phyloP scores from a whole-genome alignment of 208 protist genomes.

The Tetramitus jugosus region DNA sequence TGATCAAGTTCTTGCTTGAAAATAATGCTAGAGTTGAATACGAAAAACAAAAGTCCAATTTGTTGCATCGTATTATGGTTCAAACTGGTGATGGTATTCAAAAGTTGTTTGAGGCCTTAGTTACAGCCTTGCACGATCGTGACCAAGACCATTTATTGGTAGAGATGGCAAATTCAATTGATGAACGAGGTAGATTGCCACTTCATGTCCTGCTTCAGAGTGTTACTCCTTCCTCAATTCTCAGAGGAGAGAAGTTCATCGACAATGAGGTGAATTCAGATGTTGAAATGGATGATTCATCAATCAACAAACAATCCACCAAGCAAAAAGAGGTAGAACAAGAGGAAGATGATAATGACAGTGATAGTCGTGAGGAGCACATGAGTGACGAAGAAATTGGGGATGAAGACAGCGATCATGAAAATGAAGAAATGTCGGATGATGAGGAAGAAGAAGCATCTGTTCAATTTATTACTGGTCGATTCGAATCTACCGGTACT shows the following conservation, averaged over 20 bases:
- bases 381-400: neutral
- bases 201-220: neutral
- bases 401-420: neutral
- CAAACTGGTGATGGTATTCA: too few relatives aligned
- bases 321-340: neutral
- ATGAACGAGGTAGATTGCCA: neutral
- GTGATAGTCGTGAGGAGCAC: too few relatives aligned
- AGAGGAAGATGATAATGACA: neutral
- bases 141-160: neutral
- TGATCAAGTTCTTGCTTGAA: slow-evolving; percentile 14
- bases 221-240: neutral
- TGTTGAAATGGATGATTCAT: neutral
- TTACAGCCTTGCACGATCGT: too few relatives aligned
- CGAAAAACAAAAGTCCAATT: neutral
- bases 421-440: neutral
- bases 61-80: neutral
- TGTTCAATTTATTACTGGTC: too few relatives aligned
- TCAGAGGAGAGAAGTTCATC: neutral
- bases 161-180: neutral
- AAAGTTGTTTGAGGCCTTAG: too few relatives aligned
- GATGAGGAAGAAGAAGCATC: neutral
- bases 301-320: neutral
- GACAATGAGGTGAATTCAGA: neutral
- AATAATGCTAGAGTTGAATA: neutral
- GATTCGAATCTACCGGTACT: too few relatives aligned